A percentile compares a stretch with the other conserved stretches of the same genome.
Evolutionary conservation across 176 grass and related monocot species (phyloP).

Genomic region (Neostapfia colusana): DNA sequence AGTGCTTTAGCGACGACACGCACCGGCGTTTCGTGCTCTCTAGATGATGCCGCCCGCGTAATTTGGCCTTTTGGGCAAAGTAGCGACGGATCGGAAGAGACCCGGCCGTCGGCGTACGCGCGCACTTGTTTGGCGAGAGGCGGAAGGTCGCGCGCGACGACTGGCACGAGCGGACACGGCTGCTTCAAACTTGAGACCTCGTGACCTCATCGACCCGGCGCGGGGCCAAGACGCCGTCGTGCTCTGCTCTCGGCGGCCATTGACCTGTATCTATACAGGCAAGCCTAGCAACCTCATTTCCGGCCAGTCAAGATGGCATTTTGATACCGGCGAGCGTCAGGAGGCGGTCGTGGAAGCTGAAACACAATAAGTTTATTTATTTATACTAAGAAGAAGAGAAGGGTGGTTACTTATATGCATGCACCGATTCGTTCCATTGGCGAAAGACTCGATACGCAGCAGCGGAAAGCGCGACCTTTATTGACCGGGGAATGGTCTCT

Average conservation of each 20-base stretch:
- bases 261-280: no score
- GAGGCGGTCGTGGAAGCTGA: no score
- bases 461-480: not conserved
- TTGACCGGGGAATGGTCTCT: slow-evolving; percentile 4
- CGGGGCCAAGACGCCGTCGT: not conserved
- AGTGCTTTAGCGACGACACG: not conserved
- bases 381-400: no score
- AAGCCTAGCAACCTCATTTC: no score
- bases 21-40: not conserved
- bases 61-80: no score
- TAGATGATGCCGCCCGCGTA: not conserved
- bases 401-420: no score
- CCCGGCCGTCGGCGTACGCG: no score
- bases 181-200: slow-evolving; percentile 7
- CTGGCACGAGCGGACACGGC: not conserved
- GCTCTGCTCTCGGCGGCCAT: not conserved
- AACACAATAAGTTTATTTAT: no score
- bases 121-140: not conserved
- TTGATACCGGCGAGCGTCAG: no score
- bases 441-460: not conserved
- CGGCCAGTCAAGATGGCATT: no score
- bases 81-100: no score
- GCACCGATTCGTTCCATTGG: not conserved
- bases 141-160: no score
- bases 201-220: not conserved